A percentile compares a stretch with the other conserved stretches of the same genome.
Conservation (phyloP, 2,329 filamentous ascomycete genomes). For the Penicillium griseofulvum region DNA sequence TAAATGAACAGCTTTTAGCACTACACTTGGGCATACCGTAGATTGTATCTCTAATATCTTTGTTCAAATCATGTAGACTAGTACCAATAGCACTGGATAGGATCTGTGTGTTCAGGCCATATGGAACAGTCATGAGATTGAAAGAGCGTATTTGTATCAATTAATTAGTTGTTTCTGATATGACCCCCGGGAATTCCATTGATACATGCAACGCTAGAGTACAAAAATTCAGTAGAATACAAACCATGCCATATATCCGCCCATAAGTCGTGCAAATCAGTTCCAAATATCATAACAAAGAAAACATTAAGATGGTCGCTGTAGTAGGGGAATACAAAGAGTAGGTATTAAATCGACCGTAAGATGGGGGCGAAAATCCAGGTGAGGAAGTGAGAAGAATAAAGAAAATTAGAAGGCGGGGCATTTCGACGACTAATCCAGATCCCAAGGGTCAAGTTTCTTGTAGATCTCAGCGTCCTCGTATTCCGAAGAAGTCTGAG, state of each 20-base stretch:
- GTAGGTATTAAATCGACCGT: conserved; percentile 16
- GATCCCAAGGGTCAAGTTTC: conserved; percentile 29
- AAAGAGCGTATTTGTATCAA: conserved; percentile 1
- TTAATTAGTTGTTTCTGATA: conserved; percentile 3
- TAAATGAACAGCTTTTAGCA: background rate
- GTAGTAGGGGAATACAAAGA: conserved; percentile 6
- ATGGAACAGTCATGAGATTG: background rate
- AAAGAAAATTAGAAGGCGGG: background rate
- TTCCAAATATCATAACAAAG: conserved; percentile 5
- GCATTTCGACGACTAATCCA: conserved; percentile 19
- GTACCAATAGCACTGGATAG: background rate
- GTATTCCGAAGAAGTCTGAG: conserved; percentile 26
- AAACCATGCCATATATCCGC: conserved; percentile 9
- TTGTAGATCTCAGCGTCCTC: conserved; percentile 17
- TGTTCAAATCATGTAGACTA: background rate
- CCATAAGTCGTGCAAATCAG: conserved; percentile 11
- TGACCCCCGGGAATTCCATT: background rate
- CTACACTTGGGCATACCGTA: background rate
- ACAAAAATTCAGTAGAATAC: conserved; percentile 11
- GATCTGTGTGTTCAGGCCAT: background rate
- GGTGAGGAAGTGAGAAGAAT: conserved; percentile 1
- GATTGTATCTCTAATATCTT: background rate
- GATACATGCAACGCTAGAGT: conserved; percentile 22
- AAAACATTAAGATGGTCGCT: conserved; percentile 5
- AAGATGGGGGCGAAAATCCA: background rate